A percentile compares a stretch with the other conserved stretches of the same genome.
phyloP scores from a whole-genome alignment of 2,329 filamentous ascomycete species.

The Cadophora luteo-olivacea region DNA sequence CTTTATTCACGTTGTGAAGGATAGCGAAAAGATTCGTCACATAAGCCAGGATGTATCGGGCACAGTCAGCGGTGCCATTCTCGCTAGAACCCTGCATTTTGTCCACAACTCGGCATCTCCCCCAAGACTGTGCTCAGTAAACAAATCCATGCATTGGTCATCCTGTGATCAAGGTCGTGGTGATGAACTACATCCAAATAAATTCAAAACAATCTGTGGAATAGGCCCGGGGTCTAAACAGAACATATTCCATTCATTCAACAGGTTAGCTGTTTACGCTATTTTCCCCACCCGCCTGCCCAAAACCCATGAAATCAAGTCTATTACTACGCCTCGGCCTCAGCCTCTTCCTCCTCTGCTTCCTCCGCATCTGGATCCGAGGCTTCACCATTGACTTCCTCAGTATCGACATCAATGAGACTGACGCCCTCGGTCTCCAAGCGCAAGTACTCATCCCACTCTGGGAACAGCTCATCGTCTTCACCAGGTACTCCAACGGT shows the following conservation, averaged over 20 bases:
- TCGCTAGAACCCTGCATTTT: not conserved
- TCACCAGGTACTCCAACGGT: constrained; percentile 82
- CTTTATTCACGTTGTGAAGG: too few relatives aligned
- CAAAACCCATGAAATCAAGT: constrained; percentile 4
- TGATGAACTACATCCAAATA: not conserved
- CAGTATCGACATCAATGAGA: constrained; percentile 40
- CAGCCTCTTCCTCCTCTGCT: constrained; percentile 43
- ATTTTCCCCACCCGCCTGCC: constrained; percentile 5
- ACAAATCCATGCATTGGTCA: not conserved
- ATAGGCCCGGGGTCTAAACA: not conserved
- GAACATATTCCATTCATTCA: constrained; percentile 9
- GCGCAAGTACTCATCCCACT: constrained; percentile 91
- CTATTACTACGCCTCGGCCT: constrained; percentile 21
- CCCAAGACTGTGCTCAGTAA: not conserved
- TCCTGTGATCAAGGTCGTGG: not conserved
- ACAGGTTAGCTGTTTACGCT: constrained; percentile 13
- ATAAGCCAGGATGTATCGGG: not conserved
- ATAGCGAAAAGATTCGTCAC: not conserved
- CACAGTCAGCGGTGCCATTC: not conserved
- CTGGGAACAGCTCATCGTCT: constrained; percentile 89
- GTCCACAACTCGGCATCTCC: not conserved
- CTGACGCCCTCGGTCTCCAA: constrained; percentile 73
- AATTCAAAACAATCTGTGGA: not conserved
- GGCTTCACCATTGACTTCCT: constrained; percentile 25
- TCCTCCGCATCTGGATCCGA: constrained; percentile 15